phyloP scores from a whole-genome alignment of 164 flowering plant genomes.

The Magnolia officinalis region DNA sequence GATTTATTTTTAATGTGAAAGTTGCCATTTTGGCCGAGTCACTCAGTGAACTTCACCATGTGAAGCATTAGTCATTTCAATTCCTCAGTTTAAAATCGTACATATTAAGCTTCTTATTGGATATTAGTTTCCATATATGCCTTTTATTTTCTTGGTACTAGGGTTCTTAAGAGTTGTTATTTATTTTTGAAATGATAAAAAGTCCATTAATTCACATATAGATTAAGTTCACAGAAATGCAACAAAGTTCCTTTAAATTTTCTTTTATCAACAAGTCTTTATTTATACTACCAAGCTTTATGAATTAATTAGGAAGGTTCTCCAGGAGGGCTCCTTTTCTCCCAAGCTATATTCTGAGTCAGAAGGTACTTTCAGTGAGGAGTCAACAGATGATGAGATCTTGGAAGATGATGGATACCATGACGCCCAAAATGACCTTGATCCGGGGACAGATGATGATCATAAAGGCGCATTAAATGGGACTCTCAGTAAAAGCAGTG shows the following conservation, averaged over 20 bases:
- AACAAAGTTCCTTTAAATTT: too few relatives aligned
- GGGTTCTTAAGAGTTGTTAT: too few relatives aligned
- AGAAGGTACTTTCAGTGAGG: conserved; percentile 72
- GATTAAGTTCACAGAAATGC: too few relatives aligned
- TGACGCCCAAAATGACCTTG: conserved; percentile 38
- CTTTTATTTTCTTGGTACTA: too few relatives aligned
- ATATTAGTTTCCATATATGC: too few relatives aligned
- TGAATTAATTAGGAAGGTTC: conserved; percentile 14
- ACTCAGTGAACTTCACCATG: background rate
- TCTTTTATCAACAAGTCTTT: background rate
- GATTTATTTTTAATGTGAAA: background rate
- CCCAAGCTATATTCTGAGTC: conserved; percentile 63
- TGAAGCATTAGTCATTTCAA: background rate
- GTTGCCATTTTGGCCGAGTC: background rate
- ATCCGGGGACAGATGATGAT: conserved; percentile 50
- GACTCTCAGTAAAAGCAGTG: conserved; percentile 43
- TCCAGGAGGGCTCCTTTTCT: conserved; percentile 58
- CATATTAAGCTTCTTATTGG: background rate
- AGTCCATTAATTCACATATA: too few relatives aligned
- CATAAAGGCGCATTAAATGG: conserved; percentile 41
- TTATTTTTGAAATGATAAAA: too few relatives aligned
- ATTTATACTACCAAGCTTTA: background rate
- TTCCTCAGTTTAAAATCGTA: background rate
- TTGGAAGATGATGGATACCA: conserved; percentile 45
- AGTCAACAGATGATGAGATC: conserved; percentile 60